Evolutionary conservation across 108 stramenopile species (phyloP).

Genomic region (Schizochytrium sp.): DNA sequence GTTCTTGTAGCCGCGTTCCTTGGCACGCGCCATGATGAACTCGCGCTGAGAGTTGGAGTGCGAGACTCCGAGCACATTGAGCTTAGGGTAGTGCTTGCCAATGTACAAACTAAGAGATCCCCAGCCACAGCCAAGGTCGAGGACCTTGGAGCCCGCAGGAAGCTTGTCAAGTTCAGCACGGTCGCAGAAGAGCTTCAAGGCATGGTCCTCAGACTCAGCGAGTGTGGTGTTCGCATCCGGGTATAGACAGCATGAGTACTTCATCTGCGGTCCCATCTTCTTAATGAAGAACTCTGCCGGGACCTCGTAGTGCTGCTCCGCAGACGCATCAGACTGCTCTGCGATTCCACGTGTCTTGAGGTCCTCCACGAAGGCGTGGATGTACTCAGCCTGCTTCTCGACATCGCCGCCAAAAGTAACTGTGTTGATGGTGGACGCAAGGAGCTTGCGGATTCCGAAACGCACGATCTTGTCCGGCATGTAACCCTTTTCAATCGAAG

Average conservation of each 20-base stretch:
- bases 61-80: slow-evolving; percentile 77
- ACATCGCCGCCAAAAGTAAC: not conserved
- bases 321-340: slow-evolving; percentile 85
- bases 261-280: slow-evolving; percentile 87
- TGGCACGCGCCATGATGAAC: slow-evolving; percentile 85
- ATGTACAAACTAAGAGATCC: slow-evolving; percentile 88
- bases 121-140: slow-evolving; percentile 91
- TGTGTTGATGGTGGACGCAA: not conserved
- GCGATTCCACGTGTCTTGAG: slow-evolving; percentile 82
- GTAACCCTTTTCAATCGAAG: not conserved
- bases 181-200: slow-evolving; percentile 87
- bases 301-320: slow-evolving; percentile 98
- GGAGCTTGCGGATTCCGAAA: slow-evolving; percentile 67
- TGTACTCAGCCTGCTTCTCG: slow-evolving; percentile 26
- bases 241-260: slow-evolving; percentile 90
- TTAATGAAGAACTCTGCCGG: slow-evolving; percentile 88
- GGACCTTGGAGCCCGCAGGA: slow-evolving; percentile 78
- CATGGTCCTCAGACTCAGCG: slow-evolving; percentile 84
- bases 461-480: slow-evolving; percentile 29
- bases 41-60: slow-evolving; percentile 87
- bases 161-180: slow-evolving; percentile 88
- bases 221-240: slow-evolving; percentile 68
- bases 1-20: slow-evolving; percentile 85
- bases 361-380: slow-evolving; percentile 65
- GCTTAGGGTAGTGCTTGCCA: slow-evolving; percentile 74